Evolutionary conservation across 768 basidiomycete genomes (phyloP).

Genomic region (Lentinula edodes): DNA sequence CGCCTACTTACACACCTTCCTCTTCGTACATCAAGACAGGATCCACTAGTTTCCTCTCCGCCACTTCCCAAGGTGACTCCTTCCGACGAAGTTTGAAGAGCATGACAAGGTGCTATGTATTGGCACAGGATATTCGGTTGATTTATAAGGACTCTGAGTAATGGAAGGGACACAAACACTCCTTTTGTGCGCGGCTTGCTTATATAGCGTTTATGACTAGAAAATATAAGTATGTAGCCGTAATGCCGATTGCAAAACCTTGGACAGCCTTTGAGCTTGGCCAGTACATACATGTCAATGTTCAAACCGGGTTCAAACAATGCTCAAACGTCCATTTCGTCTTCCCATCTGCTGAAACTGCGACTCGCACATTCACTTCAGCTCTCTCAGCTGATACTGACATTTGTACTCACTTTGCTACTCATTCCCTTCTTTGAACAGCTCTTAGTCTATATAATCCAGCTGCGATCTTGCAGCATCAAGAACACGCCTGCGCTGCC

Average conservation of each 20-base stretch:
- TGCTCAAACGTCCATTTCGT: no score
- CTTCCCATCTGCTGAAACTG: neutral
- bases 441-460: neutral
- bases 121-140: neutral
- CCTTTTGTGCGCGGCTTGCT: neutral
- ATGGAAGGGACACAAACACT: neutral
- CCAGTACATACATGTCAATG: no score
- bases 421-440: neutral
- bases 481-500: neutral
- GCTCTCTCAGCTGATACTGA: no score
- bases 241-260: neutral
- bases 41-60: constrained; percentile 57
- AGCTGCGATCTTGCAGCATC: neutral
- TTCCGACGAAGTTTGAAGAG: constrained; percentile 48
- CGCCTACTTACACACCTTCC: constrained; percentile 31
- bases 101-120: constrained; percentile 5
- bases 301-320: no score
- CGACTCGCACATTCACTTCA: neutral
- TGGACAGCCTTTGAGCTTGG: neutral
- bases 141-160: neutral
- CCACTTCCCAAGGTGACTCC: constrained; percentile 74
- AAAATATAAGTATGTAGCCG: neutral
- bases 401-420: neutral
- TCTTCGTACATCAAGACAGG: constrained; percentile 61
- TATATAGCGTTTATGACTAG: neutral